Evolutionary conservation across 2,329 filamentous ascomycete species (phyloP).

Genomic region (Xylariaceae sp.): DNA sequence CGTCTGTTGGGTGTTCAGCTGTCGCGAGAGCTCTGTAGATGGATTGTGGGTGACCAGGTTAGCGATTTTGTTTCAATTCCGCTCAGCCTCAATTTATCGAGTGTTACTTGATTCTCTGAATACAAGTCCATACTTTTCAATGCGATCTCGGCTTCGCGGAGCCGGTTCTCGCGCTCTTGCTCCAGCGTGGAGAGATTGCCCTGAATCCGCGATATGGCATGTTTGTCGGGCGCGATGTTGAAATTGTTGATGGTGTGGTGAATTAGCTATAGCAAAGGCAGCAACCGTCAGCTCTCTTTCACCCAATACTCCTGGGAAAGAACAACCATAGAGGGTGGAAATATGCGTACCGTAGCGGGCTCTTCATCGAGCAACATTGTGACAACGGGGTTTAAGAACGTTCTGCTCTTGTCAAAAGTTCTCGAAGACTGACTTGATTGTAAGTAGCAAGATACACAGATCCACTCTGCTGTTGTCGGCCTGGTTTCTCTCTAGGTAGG

Average conservation of each 20-base stretch:
- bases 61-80: too few relatives aligned
- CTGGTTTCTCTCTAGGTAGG: background rate
- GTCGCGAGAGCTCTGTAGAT: conserved; percentile 59
- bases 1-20: conserved; percentile 65
- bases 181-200: conserved; percentile 80
- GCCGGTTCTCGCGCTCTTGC: conserved; percentile 72
- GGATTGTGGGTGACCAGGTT: conserved; percentile 15
- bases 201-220: conserved; percentile 74
- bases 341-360: conserved; percentile 65
- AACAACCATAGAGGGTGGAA: background rate
- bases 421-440: too few relatives aligned
- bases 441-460: too few relatives aligned
- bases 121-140: conserved; percentile 60
- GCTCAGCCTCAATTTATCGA: too few relatives aligned
- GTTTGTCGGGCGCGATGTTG: conserved; percentile 85
- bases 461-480: too few relatives aligned
- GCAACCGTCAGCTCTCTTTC: background rate
- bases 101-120: too few relatives aligned
- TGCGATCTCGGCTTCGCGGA: conserved; percentile 61
- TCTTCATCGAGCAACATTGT: conserved; percentile 94
- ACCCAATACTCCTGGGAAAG: background rate
- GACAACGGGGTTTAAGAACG: too few relatives aligned
- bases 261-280: conserved; percentile 64
- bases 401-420: too few relatives aligned
- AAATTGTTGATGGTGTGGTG: conserved; percentile 90